Conservation (phyloP, 2,329 filamentous ascomycete species). For the Monosporascus sp. region DNA sequence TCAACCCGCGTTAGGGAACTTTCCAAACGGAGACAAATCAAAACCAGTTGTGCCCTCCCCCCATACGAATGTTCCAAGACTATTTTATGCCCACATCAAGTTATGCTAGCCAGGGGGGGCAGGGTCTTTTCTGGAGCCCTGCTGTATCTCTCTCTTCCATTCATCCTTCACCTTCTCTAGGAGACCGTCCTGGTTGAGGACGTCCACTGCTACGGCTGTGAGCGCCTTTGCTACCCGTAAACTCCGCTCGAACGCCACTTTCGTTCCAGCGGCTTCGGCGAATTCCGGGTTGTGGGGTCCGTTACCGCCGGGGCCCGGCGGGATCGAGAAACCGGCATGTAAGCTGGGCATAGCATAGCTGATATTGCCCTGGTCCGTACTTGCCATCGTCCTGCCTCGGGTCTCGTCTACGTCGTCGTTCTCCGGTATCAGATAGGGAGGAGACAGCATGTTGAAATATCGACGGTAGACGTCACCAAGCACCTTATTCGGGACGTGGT, state of each 20-base stretch:
- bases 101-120: background rate
- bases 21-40: too few relatives aligned
- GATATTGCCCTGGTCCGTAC: constrained; percentile 55
- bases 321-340: constrained; percentile 46
- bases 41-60: too few relatives aligned
- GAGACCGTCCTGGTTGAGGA: constrained; percentile 36
- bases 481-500: constrained; percentile 49
- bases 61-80: too few relatives aligned
- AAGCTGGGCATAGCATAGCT: constrained; percentile 53
- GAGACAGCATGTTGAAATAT: constrained; percentile 38
- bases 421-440: constrained; percentile 26
- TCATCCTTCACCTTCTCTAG: constrained; percentile 36
- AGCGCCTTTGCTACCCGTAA: constrained; percentile 43
- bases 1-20: too few relatives aligned
- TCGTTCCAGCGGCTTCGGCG: constrained; percentile 43
- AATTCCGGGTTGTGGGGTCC: constrained; percentile 51
- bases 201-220: constrained; percentile 42
- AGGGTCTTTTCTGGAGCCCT: background rate
- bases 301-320: constrained; percentile 35
- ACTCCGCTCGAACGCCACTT: constrained; percentile 39
- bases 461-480: constrained; percentile 40
- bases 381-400: constrained; percentile 42
- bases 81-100: too few relatives aligned
- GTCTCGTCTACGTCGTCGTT: constrained; percentile 37
- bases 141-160: constrained; percentile 28